Evolutionary conservation across 1,284 basidiomycete species (phyloP), one percentile per base, ranked within the genome.

Genomic region (Heterobasidion parviporum): DNA sequence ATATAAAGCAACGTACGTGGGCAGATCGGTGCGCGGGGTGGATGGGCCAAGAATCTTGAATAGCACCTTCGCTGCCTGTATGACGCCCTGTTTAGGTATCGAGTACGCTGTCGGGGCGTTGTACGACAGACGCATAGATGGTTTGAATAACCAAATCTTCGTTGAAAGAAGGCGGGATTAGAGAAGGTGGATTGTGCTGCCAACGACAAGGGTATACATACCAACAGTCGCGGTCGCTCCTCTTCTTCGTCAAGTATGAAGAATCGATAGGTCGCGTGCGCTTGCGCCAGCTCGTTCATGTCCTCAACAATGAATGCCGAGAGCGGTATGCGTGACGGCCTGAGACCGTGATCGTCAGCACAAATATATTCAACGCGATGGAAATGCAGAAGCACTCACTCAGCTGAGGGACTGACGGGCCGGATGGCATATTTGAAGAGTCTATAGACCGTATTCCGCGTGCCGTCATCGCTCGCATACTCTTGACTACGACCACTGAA

Each of bases 141-240:
- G 92, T 68, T 94, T 95, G 79, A 96, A 95, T 18, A 95, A 68
- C 93, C 93, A 95, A 10, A 94, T 75, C 89, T 90, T 10, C 10
- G 38, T 41, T 41, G 38, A 16, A 48, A 48, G 16, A 47, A 47
- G 18, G 9, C 3, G 46, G 6, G 49, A 33, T 33, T 33, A 16
- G 7, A n/a, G 45, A 15, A 45, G 4, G 26, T 9, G 26, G 2
- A 5, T 16, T 14, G 12, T 34, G 20, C 26, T 26, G 26, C 26
- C 47, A 32, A 43, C 10, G 9, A 32, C 7, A 16, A 18, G 53
- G 35, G 44, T 3, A 4, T 14, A 71, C 87, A 58, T 56, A 93
- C 89, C 58, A 94, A 72, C n/a, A 95, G 77, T 51, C 88, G 76
- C 6, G 87, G 83, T 36, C 76, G 78, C 59, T 92, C 87, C 18